These are phyloP conservation scores for Didymella exigua DNA, from an alignment of 2,329 filamentous ascomycete species.

Conservation along the genomic window DNA sequence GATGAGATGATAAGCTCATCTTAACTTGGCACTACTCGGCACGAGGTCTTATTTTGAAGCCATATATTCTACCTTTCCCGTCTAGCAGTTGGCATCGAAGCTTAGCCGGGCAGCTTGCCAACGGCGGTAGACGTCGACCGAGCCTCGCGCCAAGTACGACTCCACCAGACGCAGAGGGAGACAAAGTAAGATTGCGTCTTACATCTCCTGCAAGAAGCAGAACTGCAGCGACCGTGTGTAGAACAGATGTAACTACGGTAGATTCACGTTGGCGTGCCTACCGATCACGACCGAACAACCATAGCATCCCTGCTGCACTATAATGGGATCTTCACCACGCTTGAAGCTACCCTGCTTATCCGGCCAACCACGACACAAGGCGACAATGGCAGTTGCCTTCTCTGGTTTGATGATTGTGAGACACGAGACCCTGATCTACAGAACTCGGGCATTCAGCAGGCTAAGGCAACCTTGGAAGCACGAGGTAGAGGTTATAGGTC, in stretches of 20 bases:
- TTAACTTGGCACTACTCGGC: conserved; percentile 12
- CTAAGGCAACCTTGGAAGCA: neutral
- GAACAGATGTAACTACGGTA: neutral
- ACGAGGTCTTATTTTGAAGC: conserved; percentile 3
- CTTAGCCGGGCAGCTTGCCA: neutral
- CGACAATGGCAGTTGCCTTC: conserved; percentile 18
- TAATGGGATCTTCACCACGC: neutral
- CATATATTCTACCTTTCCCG: conserved; percentile 24
- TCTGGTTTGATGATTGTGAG: conserved; percentile 19
- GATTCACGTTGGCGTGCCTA: neutral
- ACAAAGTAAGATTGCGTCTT: neutral
- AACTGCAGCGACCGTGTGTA: neutral
- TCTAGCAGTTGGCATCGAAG: conserved; percentile 19
- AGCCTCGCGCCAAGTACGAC: neutral
- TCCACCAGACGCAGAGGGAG: neutral
- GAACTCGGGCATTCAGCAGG: neutral
- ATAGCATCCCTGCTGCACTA: neutral
- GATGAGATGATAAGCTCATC: conserved; percentile 15
- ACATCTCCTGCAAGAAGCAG: neutral
- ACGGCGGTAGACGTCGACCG: neutral
- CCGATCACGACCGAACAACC: neutral
- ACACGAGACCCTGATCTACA: neutral
- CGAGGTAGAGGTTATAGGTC: no score
- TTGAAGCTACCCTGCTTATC: neutral
- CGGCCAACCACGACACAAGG: neutral